These are phyloP conservation scores for Platanthera zijinensis DNA, from an alignment of 106 monocot species.

Conservation along the genomic window DNA sequence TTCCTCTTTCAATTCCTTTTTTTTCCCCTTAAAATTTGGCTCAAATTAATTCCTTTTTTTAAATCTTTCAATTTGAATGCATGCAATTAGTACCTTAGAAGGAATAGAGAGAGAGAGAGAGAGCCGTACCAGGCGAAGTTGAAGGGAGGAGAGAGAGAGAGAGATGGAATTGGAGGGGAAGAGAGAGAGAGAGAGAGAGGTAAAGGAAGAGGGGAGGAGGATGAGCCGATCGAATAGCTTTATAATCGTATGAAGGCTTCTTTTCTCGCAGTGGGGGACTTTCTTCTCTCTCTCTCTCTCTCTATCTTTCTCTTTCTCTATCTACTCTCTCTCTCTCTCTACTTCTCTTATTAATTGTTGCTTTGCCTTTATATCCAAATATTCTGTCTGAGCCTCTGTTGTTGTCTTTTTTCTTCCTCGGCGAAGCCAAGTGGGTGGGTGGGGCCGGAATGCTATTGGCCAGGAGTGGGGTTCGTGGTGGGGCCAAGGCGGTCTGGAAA, in stretches of 20 bases:
- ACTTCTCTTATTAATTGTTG: background rate
- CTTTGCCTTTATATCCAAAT: slow-evolving; percentile 15
- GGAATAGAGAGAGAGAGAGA: background rate
- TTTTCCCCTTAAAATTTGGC: background rate
- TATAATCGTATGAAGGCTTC: slow-evolving; percentile 7
- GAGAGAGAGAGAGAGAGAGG: background rate
- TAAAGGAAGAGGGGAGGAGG: background rate
- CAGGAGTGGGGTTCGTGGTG: background rate
- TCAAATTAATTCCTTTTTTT: background rate
- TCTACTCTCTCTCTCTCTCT: slow-evolving; percentile 7
- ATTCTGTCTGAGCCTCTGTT: slow-evolving; percentile 10
- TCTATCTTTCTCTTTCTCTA: background rate
- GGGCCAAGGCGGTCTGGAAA: slow-evolving; percentile 2
- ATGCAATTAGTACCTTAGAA: too few relatives aligned
- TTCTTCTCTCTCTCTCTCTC: background rate
- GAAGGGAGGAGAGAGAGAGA: background rate
- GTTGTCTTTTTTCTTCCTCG: slow-evolving; percentile 8
- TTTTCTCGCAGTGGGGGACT: background rate
- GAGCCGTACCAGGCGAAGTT: background rate
- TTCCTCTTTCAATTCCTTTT: background rate
- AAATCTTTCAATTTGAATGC: background rate
- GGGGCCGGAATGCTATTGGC: background rate
- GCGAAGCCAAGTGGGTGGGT: slow-evolving; percentile 12
- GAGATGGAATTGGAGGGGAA: background rate
- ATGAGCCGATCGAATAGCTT: slow-evolving; percentile 8